Evolutionary conservation across 2,329 filamentous ascomycete species (phyloP).

Genomic region (Fusarium armeniacum): DNA sequence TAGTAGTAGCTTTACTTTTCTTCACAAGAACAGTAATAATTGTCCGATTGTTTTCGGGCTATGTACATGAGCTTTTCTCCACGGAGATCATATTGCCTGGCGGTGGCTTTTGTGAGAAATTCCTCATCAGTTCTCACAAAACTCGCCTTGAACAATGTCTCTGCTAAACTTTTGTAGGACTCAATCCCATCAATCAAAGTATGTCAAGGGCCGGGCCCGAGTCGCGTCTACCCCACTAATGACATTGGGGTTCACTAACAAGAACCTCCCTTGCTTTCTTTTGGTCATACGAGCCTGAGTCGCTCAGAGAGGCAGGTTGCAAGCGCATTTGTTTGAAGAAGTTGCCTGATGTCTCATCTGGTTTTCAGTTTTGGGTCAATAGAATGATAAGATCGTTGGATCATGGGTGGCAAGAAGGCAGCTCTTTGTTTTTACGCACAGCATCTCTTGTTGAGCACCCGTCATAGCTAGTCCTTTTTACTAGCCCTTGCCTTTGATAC

Average conservation of each 20-base stretch:
- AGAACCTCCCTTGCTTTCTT: conserved; percentile 46
- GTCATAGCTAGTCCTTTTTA: conserved; percentile 29
- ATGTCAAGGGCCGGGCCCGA: conserved; percentile 20
- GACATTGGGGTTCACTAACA: conserved; percentile 28
- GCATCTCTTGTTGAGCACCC: conserved; percentile 14
- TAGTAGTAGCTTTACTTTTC: background rate
- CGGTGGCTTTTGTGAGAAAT: conserved; percentile 13
- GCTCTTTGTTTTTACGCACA: conserved; percentile 21
- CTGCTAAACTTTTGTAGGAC: conserved; percentile 29
- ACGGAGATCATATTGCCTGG: background rate
- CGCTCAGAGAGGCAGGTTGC: conserved; percentile 20
- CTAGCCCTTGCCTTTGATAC: conserved; percentile 25
- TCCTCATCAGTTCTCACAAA: conserved; percentile 45
- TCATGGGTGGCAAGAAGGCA: conserved; percentile 27
- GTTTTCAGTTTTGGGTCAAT: conserved; percentile 2
- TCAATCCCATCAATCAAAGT: conserved; percentile 26
- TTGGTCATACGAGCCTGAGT: conserved; percentile 35
- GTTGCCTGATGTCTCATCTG: conserved; percentile 39
- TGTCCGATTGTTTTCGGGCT: background rate
- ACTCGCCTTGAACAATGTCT: conserved; percentile 24
- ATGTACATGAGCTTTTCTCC: background rate
- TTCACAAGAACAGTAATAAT: background rate
- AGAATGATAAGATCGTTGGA: conserved; percentile 14
- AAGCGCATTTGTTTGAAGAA: conserved; percentile 12
- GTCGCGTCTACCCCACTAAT: conserved; percentile 35